A percentile compares a stretch with the other conserved stretches of the same genome.
phyloP scores from a whole-genome alignment of 1,284 basidiomycete genomes.

The Sphaerobolus stellatus region DNA sequence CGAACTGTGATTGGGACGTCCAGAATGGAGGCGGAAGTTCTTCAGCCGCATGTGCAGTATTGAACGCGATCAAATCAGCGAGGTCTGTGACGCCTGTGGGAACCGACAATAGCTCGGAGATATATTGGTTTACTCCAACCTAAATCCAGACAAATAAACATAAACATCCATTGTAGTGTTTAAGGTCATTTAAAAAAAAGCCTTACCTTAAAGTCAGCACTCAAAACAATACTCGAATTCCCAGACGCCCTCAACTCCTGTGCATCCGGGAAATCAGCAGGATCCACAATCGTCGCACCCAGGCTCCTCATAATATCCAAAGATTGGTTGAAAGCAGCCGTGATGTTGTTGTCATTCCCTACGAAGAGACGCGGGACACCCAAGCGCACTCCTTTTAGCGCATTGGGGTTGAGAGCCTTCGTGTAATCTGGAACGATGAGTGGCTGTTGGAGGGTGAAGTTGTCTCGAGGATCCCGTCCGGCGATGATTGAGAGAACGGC shows the following conservation, averaged over 20 bases:
- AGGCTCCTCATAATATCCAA: slow-evolving; percentile 36
- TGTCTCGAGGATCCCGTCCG: slow-evolving; percentile 46
- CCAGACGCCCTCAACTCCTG: slow-evolving; percentile 32
- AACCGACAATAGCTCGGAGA: slow-evolving; percentile 32
- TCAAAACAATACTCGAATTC: slow-evolving; percentile 35
- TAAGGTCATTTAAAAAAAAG: background rate
- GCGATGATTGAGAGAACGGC: slow-evolving; percentile 43
- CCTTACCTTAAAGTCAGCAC: slow-evolving; percentile 43
- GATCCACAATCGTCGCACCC: slow-evolving; percentile 45
- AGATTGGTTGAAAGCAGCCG: slow-evolving; percentile 38
- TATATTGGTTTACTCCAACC: slow-evolving; percentile 38
- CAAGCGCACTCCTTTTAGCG: slow-evolving; percentile 39
- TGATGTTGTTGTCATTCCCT: slow-evolving; percentile 20
- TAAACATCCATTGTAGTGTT: background rate
- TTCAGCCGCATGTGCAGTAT: slow-evolving; percentile 38
- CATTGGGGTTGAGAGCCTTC: slow-evolving; percentile 34
- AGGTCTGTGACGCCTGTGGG: slow-evolving; percentile 38
- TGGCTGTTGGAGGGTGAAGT: slow-evolving; percentile 41
- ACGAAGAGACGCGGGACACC: slow-evolving; percentile 39
- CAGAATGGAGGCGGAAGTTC: slow-evolving; percentile 42
- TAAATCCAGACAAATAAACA: background rate
- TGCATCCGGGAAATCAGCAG: slow-evolving; percentile 39
- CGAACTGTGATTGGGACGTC: slow-evolving; percentile 41
- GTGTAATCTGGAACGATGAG: slow-evolving; percentile 27
- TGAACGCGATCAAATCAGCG: slow-evolving; percentile 44